Base-by-base conservation (phyloP, 2,329 filamentous ascomycete genomes). In the Pseudonectria foliicola region DNA sequence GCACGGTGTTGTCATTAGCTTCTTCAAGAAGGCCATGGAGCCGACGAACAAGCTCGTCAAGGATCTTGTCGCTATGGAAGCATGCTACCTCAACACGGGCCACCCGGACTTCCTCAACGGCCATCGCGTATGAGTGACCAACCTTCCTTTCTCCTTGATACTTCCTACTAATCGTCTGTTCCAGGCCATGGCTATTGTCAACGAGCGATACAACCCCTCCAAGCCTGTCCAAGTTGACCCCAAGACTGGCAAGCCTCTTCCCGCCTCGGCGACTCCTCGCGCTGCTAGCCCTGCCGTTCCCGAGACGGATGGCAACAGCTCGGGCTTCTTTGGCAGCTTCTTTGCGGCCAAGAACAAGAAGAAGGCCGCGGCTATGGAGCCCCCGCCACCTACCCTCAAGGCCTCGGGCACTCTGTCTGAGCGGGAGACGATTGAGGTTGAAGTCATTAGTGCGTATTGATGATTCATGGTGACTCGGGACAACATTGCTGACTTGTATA, bases 301-400 rank as follows among this genome's bases (percentile, higher is more conserved):
- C 33, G 66, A 78, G 28, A 49, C 57, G 27, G 63, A 68, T 29
- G 66, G 63, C 18, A 63, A 61, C 42, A 61, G 85, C 56, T 69
- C 74, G 40, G 88, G 90, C 25, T 98, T 98, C 75, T 98, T 98
- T 53, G 92, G 92, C 50, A 94, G 86, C 55, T 98, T 98, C 76
- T 98, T 95, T 59, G 87, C 92, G 10, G 89, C 86, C 57, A 98
- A 96, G 77, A 98, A 96, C 70, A 98, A 96, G 80, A 98, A 98
- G 77, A 96, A 95, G 82, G 93, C 94, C 67, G 92, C 92, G n/a
- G 89, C 90, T 31, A 98, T 98, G 92, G 92, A 98, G 61, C 73
- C 92, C 11, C 92, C 92, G 26, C 92, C 92, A 43, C 78, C 92
- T 21, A 90, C 80, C 27, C 77, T 98, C 38, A 98, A 95, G 70